Percentiles rank a stretch among this genome's conserved stretches.
phyloP scores from a whole-genome alignment of 352 stramenopile species.

The Globisporangium irregulare region DNA sequence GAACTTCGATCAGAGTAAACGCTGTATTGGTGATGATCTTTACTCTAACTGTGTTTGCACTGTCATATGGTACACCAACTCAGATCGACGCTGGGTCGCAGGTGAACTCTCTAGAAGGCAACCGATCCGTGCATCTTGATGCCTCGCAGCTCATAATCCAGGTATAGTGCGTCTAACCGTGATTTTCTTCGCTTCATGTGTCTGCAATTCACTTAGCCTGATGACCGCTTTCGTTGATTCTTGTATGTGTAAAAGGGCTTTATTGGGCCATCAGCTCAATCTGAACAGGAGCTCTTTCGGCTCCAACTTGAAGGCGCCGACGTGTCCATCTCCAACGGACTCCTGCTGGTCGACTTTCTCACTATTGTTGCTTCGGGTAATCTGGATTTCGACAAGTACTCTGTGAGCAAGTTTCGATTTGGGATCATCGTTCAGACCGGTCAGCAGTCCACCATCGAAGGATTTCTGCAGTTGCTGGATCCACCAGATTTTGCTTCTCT shows the following conservation, averaged over 20 bases:
- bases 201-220: background rate
- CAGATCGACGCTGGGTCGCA: conserved; percentile 54
- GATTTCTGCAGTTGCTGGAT: conserved; percentile 40
- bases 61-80: too few relatives aligned
- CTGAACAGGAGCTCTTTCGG: conserved; percentile 35
- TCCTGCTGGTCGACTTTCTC: conserved; percentile 39
- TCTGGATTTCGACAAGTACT: conserved; percentile 64
- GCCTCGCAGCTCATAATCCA: conserved; percentile 49
- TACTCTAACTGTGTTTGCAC: too few relatives aligned
- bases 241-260: conserved; percentile 28
- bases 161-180: conserved; percentile 15
- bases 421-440: conserved; percentile 31
- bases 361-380: conserved; percentile 27
- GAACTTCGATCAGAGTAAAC: too few relatives aligned
- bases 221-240: background rate
- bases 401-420: conserved; percentile 55
- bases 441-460: conserved; percentile 33
- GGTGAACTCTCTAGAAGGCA: conserved; percentile 37
- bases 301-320: conserved; percentile 33
- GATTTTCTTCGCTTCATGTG: background rate
- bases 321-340: conserved; percentile 50
- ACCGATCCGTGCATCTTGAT: conserved; percentile 29
- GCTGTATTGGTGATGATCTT: too few relatives aligned
- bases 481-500: background rate
- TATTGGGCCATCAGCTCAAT: conserved; percentile 43